Percentiles rank a stretch among this genome's conserved stretches.
Conservation (phyloP, 1,284 basidiomycete species). For the Wolfiporia cocos region DNA sequence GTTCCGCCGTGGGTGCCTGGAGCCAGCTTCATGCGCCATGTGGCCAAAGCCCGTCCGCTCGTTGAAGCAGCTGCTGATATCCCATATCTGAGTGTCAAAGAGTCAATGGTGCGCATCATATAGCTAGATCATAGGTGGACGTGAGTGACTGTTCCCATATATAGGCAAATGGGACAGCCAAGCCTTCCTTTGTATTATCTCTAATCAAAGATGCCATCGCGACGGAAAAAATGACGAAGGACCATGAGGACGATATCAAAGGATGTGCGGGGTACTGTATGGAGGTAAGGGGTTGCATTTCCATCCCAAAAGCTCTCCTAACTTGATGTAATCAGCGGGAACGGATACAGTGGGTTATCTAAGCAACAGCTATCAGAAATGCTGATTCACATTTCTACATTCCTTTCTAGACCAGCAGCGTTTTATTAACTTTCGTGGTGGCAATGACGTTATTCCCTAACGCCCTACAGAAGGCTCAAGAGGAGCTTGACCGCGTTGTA, state of each 20-base stretch:
- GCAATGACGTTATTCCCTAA: too few species aligned
- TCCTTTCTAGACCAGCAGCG: too few species aligned
- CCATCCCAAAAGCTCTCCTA: too few species aligned
- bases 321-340: too few species aligned
- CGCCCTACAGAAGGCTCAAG: too few species aligned
- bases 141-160: background rate
- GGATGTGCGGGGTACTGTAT: conserved; percentile 47
- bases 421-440: too few species aligned
- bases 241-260: conserved; percentile 49
- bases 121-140: background rate
- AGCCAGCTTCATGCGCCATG: conserved; percentile 41
- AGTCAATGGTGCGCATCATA: conserved; percentile 10
- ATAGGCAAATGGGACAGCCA: conserved; percentile 34
- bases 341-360: too few species aligned
- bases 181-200: conserved; percentile 46
- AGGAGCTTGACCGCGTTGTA: too few species aligned
- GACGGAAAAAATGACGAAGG: conserved; percentile 10
- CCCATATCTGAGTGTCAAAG: conserved; percentile 15
- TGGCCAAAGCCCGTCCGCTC: conserved; percentile 26
- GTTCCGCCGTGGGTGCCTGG: conserved; percentile 48
- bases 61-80: conserved; percentile 32
- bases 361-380: too few species aligned
- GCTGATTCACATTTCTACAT: too few species aligned
- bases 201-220: conserved; percentile 30
- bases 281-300: too few species aligned